A percentile compares a stretch with the other conserved stretches of the same genome.
Conservation (phyloP, 108 stramenopile genomes). For the Epipyxis sp. region DNA sequence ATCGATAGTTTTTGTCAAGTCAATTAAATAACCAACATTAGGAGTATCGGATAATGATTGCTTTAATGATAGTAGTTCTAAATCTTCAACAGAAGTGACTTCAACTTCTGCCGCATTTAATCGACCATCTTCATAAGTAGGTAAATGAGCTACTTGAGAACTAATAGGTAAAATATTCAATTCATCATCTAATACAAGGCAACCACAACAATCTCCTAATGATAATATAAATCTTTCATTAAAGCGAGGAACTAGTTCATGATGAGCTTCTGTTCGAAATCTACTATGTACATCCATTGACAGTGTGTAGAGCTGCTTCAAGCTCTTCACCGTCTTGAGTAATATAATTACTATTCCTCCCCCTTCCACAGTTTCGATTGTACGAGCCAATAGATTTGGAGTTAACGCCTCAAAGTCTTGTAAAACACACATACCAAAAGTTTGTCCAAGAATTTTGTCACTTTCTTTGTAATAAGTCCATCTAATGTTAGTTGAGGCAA, state of each 20-base stretch:
- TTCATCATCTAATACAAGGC: constrained; percentile 96
- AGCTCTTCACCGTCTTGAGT: constrained; percentile 78
- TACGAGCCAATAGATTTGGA: constrained; percentile 94
- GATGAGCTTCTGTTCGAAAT: constrained; percentile 75
- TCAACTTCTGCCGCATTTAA: not conserved
- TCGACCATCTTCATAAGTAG: not conserved
- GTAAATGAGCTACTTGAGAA: constrained; percentile 38
- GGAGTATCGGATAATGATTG: constrained; percentile 82
- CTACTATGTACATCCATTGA: constrained; percentile 94
- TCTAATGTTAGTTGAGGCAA: constrained; percentile 82
- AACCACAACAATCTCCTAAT: constrained; percentile 75
- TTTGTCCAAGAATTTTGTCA: constrained; percentile 88
- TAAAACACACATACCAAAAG: constrained; percentile 87
- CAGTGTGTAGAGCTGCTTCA: constrained; percentile 96
- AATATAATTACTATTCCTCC: constrained; percentile 95
- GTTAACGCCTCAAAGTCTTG: constrained; percentile 99
- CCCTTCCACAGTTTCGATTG: constrained; percentile 95
- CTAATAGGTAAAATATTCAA: constrained; percentile 93
- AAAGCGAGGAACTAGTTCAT: constrained; percentile 86
- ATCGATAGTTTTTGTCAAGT: constrained; percentile 84
- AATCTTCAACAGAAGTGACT: constrained; percentile 53
- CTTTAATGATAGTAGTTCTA: constrained; percentile 74
- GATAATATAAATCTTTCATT: constrained; percentile 98
- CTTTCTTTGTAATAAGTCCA: constrained; percentile 99
- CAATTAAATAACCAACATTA: constrained; percentile 84